These are phyloP conservation scores for Eucalyptus dawsonii DNA, from an alignment of 345 rosid species.

Conservation along the genomic window DNA sequence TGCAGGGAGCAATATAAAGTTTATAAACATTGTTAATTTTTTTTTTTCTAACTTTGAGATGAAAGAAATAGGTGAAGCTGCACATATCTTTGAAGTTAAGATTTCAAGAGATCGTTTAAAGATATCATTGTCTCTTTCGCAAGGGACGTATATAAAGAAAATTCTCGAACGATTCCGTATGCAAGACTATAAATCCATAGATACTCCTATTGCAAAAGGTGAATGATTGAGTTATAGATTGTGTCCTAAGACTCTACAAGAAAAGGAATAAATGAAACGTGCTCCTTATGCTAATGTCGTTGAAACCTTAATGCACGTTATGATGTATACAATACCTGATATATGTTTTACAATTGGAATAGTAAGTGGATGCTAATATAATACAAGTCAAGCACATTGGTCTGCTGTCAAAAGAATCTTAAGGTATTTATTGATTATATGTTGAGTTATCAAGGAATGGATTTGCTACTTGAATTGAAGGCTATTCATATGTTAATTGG, in stretches of 20 bases:
- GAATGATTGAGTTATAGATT: fast-evolving
- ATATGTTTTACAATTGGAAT: too few relatives aligned
- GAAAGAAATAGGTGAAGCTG: too few relatives aligned
- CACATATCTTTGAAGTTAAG: fast-evolving
- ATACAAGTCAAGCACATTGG: too few relatives aligned
- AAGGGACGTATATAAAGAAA: too few relatives aligned
- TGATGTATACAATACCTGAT: fast-evolving
- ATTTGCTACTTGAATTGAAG: fast-evolving
- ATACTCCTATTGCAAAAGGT: fast-evolving
- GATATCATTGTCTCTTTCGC: fast-evolving
- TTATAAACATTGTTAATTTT: too few relatives aligned
- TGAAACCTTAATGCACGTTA: too few relatives aligned
- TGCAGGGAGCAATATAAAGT: fast-evolving
- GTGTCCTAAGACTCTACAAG: fast-evolving
- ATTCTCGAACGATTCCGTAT: fast-evolving
- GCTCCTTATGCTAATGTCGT: fast-evolving
- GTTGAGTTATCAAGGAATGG: too few relatives aligned
- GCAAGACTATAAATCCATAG: fast-evolving
- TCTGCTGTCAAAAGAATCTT: fast-evolving
- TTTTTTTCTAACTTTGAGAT: too few relatives aligned
- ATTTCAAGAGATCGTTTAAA: too few relatives aligned
- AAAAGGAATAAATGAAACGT: too few relatives aligned
- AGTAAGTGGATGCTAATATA: fast-evolving
- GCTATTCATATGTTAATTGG: fast-evolving
- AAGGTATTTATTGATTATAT: too few relatives aligned